These are phyloP conservation scores for Plasmopara muralis DNA, from an alignment of 352 stramenopile genomes.

Conservation along the genomic window DNA sequence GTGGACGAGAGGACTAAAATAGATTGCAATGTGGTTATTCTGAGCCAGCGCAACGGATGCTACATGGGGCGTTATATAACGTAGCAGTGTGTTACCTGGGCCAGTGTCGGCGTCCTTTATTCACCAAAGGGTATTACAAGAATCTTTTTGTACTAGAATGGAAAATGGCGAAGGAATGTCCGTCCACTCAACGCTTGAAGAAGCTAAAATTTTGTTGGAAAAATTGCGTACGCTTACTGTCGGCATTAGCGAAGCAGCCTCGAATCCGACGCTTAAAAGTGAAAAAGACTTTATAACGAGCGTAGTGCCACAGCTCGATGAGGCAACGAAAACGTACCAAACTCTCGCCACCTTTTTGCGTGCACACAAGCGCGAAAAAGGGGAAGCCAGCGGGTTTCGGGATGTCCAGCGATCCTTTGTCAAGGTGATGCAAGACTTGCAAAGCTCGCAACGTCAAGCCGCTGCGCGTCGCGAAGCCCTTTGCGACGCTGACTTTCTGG, in stretches of 20 bases:
- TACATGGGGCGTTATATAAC: too few relatives aligned
- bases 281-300: conserved; percentile 49
- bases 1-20: too few relatives aligned
- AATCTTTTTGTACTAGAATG: neutral
- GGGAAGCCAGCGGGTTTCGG: conserved; percentile 41
- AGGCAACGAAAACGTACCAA: conserved; percentile 56
- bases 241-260: conserved; percentile 29
- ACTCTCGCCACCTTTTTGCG: conserved; percentile 54
- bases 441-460: conserved; percentile 48
- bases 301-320: conserved; percentile 47
- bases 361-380: conserved; percentile 45
- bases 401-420: conserved; percentile 57
- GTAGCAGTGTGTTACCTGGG: neutral
- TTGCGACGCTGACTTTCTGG: conserved; percentile 66
- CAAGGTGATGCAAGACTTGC: conserved; percentile 60
- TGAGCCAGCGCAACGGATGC: too few relatives aligned
- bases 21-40: too few relatives aligned
- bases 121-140: neutral
- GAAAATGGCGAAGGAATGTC: neutral
- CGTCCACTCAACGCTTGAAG: conserved; percentile 28
- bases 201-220: conserved; percentile 31
- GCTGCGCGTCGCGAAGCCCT: conserved; percentile 50
- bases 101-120: neutral
- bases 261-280: conserved; percentile 31
- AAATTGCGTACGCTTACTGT: conserved; percentile 32